Percentiles rank a stretch among this genome's conserved stretches.
These are phyloP conservation scores for Beta vulgaris DNA, from an alignment of 148 eudicot species.

Conservation along the genomic window DNA sequence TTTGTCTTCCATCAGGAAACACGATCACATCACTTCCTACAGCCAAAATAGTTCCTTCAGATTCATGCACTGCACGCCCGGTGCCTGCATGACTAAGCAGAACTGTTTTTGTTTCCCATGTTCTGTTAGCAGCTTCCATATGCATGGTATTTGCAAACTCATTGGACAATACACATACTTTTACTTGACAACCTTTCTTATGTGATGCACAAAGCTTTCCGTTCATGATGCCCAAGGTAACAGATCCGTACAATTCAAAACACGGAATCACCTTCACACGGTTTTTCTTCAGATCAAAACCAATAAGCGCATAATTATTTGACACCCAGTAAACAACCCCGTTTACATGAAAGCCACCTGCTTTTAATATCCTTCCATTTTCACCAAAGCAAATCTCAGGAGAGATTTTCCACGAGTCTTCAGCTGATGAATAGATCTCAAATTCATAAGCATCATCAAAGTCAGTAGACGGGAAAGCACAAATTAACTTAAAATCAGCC, in stretches of 20 bases:
- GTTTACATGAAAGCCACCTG: constrained; percentile 39
- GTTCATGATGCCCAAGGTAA: constrained; percentile 26
- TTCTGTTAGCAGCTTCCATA: constrained; percentile 7
- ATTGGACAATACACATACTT: neutral
- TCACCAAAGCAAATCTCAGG: constrained; percentile 43
- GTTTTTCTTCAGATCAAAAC: constrained; percentile 43
- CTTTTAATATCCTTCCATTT: constrained; percentile 11
- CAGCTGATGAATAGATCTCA: constrained; percentile 53
- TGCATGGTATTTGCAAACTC: constrained; percentile 16
- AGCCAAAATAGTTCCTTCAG: constrained; percentile 13
- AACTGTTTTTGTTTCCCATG: constrained; percentile 21
- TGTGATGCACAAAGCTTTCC: constrained; percentile 41
- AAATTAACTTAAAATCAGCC: constrained; percentile 45
- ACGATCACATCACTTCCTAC: constrained; percentile 26
- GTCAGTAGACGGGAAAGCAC: constrained; percentile 48
- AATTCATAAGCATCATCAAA: constrained; percentile 51
- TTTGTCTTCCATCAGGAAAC: constrained; percentile 20
- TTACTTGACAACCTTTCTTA: neutral
- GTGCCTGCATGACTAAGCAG: neutral
- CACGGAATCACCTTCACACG: constrained; percentile 34
- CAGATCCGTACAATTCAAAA: neutral
- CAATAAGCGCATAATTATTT: constrained; percentile 20
- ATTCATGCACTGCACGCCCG: neutral
- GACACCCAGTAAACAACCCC: constrained; percentile 52
- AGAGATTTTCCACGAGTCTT: constrained; percentile 46